Evolutionary conservation across 1,284 basidiomycete species (phyloP).

Genomic region (Nidula niveotomentosa): DNA sequence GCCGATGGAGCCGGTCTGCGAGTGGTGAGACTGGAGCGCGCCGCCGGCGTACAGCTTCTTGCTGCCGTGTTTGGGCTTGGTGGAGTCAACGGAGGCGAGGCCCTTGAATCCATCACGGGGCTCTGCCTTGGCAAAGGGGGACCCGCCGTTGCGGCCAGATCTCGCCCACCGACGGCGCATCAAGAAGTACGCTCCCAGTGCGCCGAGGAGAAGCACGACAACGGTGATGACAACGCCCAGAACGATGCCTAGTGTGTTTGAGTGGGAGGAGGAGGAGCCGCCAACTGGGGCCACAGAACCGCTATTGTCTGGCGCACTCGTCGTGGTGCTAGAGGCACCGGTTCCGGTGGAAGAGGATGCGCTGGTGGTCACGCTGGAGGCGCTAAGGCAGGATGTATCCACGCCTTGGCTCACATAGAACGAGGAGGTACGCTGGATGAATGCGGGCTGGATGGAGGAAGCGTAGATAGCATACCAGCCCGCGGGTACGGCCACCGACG

Average conservation of each 20-base stretch:
- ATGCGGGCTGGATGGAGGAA: too few species aligned
- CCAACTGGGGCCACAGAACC: not conserved
- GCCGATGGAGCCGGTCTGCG: conserved; percentile 23
- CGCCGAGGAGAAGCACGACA: not conserved
- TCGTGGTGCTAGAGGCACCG: not conserved
- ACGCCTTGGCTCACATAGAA: not conserved
- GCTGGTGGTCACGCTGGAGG: too few species aligned
- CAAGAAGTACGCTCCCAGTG: too few species aligned
- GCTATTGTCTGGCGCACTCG: too few species aligned
- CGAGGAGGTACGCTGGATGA: not conserved
- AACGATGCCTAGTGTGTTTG: not conserved
- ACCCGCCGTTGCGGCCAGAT: too few species aligned
- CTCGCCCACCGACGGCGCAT: too few species aligned
- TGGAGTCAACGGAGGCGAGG: not conserved
- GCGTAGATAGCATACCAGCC: not conserved
- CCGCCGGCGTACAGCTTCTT: conserved; percentile 4
- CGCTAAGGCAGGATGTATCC: conserved; percentile 1
- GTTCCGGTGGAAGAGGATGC: not conserved
- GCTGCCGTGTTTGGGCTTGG: not conserved
- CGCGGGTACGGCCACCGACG: not conserved
- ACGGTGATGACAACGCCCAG: not conserved
- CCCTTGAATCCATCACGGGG: not conserved
- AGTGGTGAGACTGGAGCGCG: conserved; percentile 11
- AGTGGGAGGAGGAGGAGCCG: not conserved
- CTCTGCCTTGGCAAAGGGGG: too few species aligned